phyloP scores from a whole-genome alignment of 257 asterid species.

The Gynochthodes officinalis region DNA sequence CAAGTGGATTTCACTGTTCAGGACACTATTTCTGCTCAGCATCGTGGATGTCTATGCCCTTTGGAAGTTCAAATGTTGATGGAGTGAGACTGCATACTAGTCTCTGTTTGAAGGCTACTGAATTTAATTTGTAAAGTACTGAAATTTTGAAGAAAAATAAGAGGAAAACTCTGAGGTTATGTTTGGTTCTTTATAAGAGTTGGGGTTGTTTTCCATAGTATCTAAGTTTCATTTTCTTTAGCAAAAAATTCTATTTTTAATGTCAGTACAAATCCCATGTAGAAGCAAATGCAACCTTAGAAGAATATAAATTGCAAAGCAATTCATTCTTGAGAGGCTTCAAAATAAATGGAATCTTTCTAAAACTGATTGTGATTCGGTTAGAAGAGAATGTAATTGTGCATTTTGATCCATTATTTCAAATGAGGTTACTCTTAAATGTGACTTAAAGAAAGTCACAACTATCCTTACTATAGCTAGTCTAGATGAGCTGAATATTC shows the following conservation, averaged over 20 bases:
- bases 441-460: background rate
- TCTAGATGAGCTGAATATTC: background rate
- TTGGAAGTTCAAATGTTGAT: background rate
- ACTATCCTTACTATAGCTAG: background rate
- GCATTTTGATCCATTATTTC: background rate
- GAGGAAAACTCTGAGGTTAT: background rate
- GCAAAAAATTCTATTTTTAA: background rate
- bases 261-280: background rate
- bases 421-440: background rate
- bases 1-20: background rate
- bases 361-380: background rate
- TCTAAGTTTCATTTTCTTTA: background rate
- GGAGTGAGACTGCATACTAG: background rate
- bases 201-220: too few relatives aligned
- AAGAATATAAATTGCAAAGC: background rate
- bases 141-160: background rate
- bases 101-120: conserved; percentile 4
- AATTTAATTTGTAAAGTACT: background rate
- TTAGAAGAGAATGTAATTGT: too few relatives aligned
- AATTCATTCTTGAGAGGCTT: background rate
- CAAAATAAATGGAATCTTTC: background rate
- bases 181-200: background rate
- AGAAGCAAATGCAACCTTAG: background rate
- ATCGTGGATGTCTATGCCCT: background rate
- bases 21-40: background rate